Conservation (phyloP, 257 asterid genomes). For the Schizonepeta tenuifolia region DNA sequence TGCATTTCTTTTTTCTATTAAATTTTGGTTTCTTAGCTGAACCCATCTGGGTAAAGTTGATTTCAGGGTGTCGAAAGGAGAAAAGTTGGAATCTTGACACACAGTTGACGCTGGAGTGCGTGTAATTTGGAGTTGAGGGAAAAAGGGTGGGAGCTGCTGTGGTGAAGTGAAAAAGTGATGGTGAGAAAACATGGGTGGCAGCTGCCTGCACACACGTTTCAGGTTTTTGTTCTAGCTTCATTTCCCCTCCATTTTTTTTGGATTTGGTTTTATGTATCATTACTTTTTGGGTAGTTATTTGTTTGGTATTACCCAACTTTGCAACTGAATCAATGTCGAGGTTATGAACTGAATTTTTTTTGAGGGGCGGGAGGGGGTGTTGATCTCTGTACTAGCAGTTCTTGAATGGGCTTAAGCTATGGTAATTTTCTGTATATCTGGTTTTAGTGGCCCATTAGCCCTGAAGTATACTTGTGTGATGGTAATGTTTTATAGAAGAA, state of each 20-base stretch:
- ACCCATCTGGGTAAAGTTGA: constrained; percentile 39
- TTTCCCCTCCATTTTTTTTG: constrained; percentile 1
- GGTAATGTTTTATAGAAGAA: neutral
- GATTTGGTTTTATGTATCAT: neutral
- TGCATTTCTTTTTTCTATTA: neutral
- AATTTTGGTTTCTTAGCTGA: constrained; percentile 20
- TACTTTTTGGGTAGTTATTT: neutral
- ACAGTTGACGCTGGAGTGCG: constrained; percentile 32
- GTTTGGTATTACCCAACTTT: constrained; percentile 11
- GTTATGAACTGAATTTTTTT: constrained; percentile 8
- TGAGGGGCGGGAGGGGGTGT: neutral
- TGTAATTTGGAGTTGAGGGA: constrained; percentile 31
- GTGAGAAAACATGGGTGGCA: constrained; percentile 99
- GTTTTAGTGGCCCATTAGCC: neutral
- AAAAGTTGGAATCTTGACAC: constrained; percentile 27
- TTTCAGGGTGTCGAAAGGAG: constrained; percentile 37
- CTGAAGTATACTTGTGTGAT: neutral
- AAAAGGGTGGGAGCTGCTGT: constrained; percentile 21
- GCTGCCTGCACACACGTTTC: constrained; percentile 94
- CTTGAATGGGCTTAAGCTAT: constrained; percentile 2
- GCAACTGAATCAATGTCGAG: constrained; percentile 25
- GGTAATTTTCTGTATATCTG: constrained; percentile 2
- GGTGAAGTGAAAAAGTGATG: constrained; percentile 54
- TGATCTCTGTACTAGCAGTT: constrained; percentile 14
- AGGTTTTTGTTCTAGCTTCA: constrained; percentile 53